Base-by-base conservation (phyloP, 305 asterid species). In the Fraxinus floribunda region DNA sequence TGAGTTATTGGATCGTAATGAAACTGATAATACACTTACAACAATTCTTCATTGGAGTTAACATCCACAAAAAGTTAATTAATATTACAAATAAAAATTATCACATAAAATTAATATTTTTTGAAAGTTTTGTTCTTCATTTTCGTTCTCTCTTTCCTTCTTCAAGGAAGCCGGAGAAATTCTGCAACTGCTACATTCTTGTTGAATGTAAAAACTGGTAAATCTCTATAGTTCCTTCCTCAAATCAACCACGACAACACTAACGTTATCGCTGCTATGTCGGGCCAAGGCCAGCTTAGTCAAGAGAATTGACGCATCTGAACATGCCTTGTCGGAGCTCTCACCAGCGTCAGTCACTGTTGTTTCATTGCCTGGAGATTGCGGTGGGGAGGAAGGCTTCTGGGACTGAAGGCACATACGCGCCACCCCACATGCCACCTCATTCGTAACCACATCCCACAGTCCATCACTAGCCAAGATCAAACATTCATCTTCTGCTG, bases 391-490 rank as follows among this genome's bases (percentile, higher is more conserved):
- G 0, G 87, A 86, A 1, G 90, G 89, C 22, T 88, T 90, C 18
- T 92, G 70, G 0, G 92, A 90, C 75, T 85, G 91, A 7, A 95
- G 85, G 78, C 99, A 95, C 95, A 88, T 94, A 0, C 94, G 93
- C 4, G 98, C 98, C 73, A 95, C 98, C 68, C 92, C 88, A 41
- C 99, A 95, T 0, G 99, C 99, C 3, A 97, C 94, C 46, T 93
- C 95, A 79, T 93, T 94, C 0, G 99, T 90, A 3, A 95, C 97
- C 32, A 95, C 99, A 10, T 95, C 98, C 99, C 98, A 94, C 0
- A 95, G 85, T 0, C 99, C 99, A 26, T 95, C 98, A 71, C 96
- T 95, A 0, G 94, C 98, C 4, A 95, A 32, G 0, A 95, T 93
- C 79, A 95, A 66, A 57, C 97, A 94, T 78, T 94, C 98, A 16